Base-by-base conservation (phyloP, 768 basidiomycete genomes). In the Mrakia blollopis region DNA sequence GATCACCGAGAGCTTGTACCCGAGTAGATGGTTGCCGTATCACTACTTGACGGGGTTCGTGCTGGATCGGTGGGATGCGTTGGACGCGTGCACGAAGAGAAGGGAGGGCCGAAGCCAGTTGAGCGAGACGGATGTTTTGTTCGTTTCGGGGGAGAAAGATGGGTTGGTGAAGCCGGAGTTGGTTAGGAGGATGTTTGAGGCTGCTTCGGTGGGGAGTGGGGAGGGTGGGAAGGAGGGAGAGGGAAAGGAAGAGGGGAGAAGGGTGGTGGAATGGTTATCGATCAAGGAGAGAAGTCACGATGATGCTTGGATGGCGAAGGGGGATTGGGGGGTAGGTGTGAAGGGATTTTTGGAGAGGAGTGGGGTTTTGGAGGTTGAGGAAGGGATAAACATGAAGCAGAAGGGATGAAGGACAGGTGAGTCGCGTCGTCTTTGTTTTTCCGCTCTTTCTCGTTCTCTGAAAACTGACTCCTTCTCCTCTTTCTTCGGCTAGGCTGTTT, bases 21-120 rank as follows among this genome's bases (percentile, higher is more conserved):
- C 87, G 0, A 84, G 86, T 60, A 81, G 80, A 28, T 87, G 86
- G 86, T 77, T 88, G 9, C 87, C 87, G 0, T 88, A 88, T 79
- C 86, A 84, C 47, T 85, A 86, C 76, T 83, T 88, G n/a, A 83
- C 83, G 4, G 83, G 84, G 0, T 81, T 87, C 50, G 86, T 83
- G 3, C 84, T 84, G 72, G 87, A 88, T 79, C 79, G 80, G 47
- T 88, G 87, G 87, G 86, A 88, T 78, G 86, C 86, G 2, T 37
- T 84, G 1, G 73, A 63, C 0, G 85, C 85, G 0, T 79, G 85
- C n/a, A 7, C 5, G 23, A 3, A 77, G 83, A 7, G 44, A 47
- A 7, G 75, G 79, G 14, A 79, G 84, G 16, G 67, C 79, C 37
- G 80, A 85, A 62, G 68, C 87, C 10, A 78, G 85, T 14, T 87